phyloP scores from a whole-genome alignment of 2,329 filamentous ascomycete genomes.

The Fragosphaeria purpurea region DNA sequence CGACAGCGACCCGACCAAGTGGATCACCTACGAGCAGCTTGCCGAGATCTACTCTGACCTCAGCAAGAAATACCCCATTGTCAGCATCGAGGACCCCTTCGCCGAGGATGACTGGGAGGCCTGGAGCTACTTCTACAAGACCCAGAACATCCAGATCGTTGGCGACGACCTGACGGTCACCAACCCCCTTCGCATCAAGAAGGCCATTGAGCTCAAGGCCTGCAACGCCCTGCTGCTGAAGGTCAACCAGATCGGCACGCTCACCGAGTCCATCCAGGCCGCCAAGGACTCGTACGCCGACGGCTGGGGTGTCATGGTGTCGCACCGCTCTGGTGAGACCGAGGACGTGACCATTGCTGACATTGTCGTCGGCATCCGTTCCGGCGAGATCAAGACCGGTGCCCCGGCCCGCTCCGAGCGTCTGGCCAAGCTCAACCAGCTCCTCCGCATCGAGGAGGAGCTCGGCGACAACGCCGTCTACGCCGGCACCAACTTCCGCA shows the following conservation, averaged over 20 bases:
- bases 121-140: slow-evolving; percentile 99
- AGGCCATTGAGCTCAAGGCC: slow-evolving; percentile 97
- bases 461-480: slow-evolving; percentile 86
- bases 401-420: slow-evolving; percentile 94
- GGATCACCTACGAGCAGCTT: slow-evolving; percentile 97
- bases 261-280: slow-evolving; percentile 97
- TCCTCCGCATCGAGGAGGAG: slow-evolving; percentile 99
- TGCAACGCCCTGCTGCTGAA: slow-evolving; percentile 97
- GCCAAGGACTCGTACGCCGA: slow-evolving; percentile 97
- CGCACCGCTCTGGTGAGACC: slow-evolving; percentile 97
- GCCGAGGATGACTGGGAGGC: slow-evolving; percentile 99
- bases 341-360: slow-evolving; percentile 99
- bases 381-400: slow-evolving; percentile 98
- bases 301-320: slow-evolving; percentile 98
- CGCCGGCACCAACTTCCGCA: slow-evolving; percentile 88
- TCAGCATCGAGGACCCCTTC: slow-evolving; percentile 98
- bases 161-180: slow-evolving; percentile 98
- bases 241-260: slow-evolving; percentile 99
- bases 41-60: slow-evolving; percentile 84
- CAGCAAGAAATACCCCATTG: slow-evolving; percentile 92
- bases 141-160: slow-evolving; percentile 95
- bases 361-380: slow-evolving; percentile 90
- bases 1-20: slow-evolving; percentile 89
- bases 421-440: slow-evolving; percentile 99
- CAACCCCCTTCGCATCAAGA: slow-evolving; percentile 98